Evolutionary conservation across 2,329 filamentous ascomycete genomes (phyloP).

Genomic region (Neonectria neomacrospora): DNA sequence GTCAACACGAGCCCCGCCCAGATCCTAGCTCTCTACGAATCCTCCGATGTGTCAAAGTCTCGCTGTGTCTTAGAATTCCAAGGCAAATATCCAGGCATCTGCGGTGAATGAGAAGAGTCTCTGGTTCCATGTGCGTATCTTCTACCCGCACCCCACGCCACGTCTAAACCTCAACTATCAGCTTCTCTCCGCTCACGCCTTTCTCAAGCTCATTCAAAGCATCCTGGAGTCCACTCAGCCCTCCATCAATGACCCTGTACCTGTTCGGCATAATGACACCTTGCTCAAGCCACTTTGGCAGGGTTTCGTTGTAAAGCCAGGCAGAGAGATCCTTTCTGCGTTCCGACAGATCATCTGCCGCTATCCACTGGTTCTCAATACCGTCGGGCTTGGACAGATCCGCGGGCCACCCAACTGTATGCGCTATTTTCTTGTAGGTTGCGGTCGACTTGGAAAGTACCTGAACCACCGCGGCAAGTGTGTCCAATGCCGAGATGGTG

Average conservation of each 20-base stretch:
- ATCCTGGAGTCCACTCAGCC: not conserved
- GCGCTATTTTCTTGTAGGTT: not conserved
- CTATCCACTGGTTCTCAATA: not conserved
- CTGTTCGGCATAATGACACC: not conserved
- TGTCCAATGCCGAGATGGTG: not conserved
- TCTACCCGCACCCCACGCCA: not conserved
- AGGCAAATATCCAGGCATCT: no score
- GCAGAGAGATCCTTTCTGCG: constrained; percentile 4
- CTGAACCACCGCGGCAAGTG: not conserved
- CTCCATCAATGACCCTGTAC: constrained; percentile 1
- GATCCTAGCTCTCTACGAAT: no score
- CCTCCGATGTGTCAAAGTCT: no score
- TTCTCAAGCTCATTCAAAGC: constrained; percentile 9
- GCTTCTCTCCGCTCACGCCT: constrained; percentile 11
- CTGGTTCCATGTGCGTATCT: not conserved
- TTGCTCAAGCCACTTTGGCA: constrained; percentile 12
- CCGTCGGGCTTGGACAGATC: not conserved
- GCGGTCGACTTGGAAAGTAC: constrained; percentile 6
- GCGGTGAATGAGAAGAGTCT: not conserved
- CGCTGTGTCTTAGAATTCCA: no score
- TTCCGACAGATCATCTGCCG: not conserved
- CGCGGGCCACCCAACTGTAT: not conserved
- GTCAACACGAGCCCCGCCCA: no score
- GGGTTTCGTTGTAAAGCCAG: constrained; percentile 3
- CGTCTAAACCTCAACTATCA: constrained; percentile 2